Base-by-base conservation (phyloP, 1,139 yeast genomes). In the Meyerozyma elateridarum region DNA sequence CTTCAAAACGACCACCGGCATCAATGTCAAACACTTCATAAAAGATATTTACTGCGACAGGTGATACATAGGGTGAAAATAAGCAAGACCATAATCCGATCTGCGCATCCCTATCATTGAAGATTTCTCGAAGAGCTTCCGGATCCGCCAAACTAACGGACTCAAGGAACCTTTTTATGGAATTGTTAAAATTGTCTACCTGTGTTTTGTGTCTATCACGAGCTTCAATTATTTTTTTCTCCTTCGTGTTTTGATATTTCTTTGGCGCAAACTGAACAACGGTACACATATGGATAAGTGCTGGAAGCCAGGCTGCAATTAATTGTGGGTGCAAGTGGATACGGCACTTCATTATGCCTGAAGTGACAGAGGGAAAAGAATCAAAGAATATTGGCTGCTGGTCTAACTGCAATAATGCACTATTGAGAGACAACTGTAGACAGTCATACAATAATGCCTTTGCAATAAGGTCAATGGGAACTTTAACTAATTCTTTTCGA, bases 1-100 rank as follows among this genome's bases (percentile, higher is more conserved):
- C 88, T 51, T 84, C 95, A 31, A 76, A 61, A 42, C 89, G 69
- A 5, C 83, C 51, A 70, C 89, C 67, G 13, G 56, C 55, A 24
- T 56, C 64, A 12, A 57, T 59, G 40, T 87, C 95, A 52, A 76
- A 84, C 0, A 85, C 77, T 45, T 85, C 91, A 45, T 83, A 81
- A 5, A 88, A 51, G 15, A 87, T 66, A 41, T 82, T 84, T 11
- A 84, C 70, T 1, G 93, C 82, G 2, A 82, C 71, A 47, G 84
- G 88, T 37, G 75, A 77, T 3, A 77, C 54, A 32, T 65, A 59
- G 0, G 85, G 76, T 1, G 83, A 73, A 35, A 82, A 73, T 1
- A 82, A 59, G 48, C 85, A 77, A 0, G 85, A 70, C 88, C 89
- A 83, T 35, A 79, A 66, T 0, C 88, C 82, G 18, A 52, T 49